Percentiles rank a stretch among this genome's conserved stretches.
Evolutionary conservation across 305 asterid genomes (phyloP).

Genomic region (Fraxinus nigra): DNA sequence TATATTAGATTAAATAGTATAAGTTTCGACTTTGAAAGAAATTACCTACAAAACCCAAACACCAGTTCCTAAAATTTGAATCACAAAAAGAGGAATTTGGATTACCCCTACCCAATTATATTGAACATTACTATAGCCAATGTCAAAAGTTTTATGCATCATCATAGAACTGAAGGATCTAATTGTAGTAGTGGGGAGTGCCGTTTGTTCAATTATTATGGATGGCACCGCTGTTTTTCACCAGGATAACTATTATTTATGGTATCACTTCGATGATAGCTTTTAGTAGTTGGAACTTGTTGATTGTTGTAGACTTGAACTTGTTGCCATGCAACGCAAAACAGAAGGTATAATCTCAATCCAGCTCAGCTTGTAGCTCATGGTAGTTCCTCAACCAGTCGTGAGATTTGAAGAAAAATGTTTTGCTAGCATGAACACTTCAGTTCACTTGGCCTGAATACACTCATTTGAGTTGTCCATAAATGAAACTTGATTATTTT

Average conservation of each 20-base stretch:
- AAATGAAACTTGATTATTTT: not conserved
- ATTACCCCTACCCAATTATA: not conserved
- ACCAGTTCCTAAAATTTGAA: not conserved
- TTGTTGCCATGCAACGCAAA: not conserved
- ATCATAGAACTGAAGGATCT: not conserved
- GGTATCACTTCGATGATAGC: not conserved
- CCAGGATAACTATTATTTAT: not conserved
- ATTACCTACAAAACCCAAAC: not conserved
- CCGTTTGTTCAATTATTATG: not conserved
- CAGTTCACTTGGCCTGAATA: not conserved
- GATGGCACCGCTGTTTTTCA: not conserved
- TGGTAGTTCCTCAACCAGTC: not conserved
- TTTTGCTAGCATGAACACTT: not conserved
- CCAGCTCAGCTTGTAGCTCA: not conserved
- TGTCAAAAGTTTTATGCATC: not conserved
- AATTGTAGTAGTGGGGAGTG: not conserved
- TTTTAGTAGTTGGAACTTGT: not conserved
- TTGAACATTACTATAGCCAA: not conserved
- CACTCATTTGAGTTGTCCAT: not conserved
- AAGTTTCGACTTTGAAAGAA: not conserved
- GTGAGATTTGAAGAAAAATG: not conserved
- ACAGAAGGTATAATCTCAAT: not conserved
- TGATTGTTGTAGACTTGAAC: not conserved
- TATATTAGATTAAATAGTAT: not conserved
- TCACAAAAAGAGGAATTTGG: not conserved